Base-by-base conservation (phyloP, 495 filamentous ascomycete genomes). In the Sphaerosporella brunnea region DNA sequence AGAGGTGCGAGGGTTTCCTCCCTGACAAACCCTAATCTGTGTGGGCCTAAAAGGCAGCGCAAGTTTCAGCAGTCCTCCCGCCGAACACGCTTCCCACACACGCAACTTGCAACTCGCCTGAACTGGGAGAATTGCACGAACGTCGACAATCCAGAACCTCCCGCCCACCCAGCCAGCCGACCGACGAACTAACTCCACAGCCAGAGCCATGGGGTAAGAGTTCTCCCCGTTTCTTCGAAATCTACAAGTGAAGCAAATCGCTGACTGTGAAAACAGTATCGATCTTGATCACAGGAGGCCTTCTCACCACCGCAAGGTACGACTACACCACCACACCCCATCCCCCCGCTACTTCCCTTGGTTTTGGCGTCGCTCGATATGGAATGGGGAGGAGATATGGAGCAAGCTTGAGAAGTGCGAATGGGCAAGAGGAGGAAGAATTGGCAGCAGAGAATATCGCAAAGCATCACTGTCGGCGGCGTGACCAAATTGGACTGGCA, bases 281-380 rank as follows among this genome's bases (percentile, higher is more conserved):
- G 74, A 78, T 74, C 67, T 78, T 54, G 68, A 73, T 59, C 58
- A 61, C 51, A 54, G 58, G 47, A 55, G 55, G 52, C 59, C 58
- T 18, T 51, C 59, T 16, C 59, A 60, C 48, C 53, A 59, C 45
- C 58, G 54, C 50, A 53, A 53, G 54, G 56, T 55, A 49, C 45
- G 55, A 48, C 16, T 21, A 7, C 3, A 45, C 28, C 13, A n/a
- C 13, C 13, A 32, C 28, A 7, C 28, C 28, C 5, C 28, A 13
- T 32, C 28, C 28, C 28, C 28, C 7, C 28, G 28, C 28, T 5
- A 5, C 28, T n/a, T n/a, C n/a, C n/a, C n/a, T n/a, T n/a, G n/a
- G n/a, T n/a, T n/a, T n/a, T n/a, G n/a, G n/a, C n/a, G n/a, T n/a
- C n/a, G n/a, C n/a, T n/a, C n/a, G n/a, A n/a, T n/a, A n/a, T n/a